A percentile compares a stretch with the other conserved stretches of the same genome.
Conservation (phyloP, 1,139 yeast genomes). For the Tardiomyces digboiensis region DNA sequence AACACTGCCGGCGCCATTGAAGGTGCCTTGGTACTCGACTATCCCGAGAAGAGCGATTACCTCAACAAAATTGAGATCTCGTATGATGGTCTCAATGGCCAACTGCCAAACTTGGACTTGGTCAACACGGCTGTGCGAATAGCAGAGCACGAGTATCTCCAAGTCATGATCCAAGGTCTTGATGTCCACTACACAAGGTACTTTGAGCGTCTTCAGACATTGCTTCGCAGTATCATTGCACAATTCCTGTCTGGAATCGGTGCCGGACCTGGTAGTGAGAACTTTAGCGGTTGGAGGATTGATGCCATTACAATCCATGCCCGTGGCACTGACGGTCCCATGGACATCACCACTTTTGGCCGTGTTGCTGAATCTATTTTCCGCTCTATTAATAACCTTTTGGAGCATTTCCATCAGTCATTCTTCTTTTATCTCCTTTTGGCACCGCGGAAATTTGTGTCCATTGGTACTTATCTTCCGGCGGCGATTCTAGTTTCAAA, state of each 20-base stretch:
- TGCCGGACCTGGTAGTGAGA: constrained; percentile 64
- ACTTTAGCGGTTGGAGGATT: constrained; percentile 94
- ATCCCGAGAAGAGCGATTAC: constrained; percentile 49
- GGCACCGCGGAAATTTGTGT: constrained; percentile 72
- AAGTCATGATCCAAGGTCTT: constrained; percentile 55
- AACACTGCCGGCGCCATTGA: constrained; percentile 94
- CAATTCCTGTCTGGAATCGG: constrained; percentile 65
- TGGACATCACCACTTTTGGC: constrained; percentile 87
- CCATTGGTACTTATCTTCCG: constrained; percentile 91
- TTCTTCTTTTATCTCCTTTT: constrained; percentile 86
- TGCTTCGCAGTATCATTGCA: constrained; percentile 54
- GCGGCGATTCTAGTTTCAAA: constrained; percentile 68
- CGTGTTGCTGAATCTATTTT: constrained; percentile 80
- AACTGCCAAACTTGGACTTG: constrained; percentile 86
- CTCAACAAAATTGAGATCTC: constrained; percentile 66
- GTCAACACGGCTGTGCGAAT: constrained; percentile 70
- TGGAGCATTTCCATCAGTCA: constrained; percentile 96
- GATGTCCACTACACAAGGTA: constrained; percentile 22
- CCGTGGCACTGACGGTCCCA: constrained; percentile 42
- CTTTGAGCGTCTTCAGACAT: constrained; percentile 46
- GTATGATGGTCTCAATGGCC: constrained; percentile 92
- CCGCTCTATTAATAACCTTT: constrained; percentile 81
- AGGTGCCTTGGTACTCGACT: constrained; percentile 83
- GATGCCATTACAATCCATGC: constrained; percentile 83
- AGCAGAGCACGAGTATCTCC: constrained; percentile 65